Base-by-base conservation (phyloP, 805 yeast species). In the Myxozyma mucilagina region DNA sequence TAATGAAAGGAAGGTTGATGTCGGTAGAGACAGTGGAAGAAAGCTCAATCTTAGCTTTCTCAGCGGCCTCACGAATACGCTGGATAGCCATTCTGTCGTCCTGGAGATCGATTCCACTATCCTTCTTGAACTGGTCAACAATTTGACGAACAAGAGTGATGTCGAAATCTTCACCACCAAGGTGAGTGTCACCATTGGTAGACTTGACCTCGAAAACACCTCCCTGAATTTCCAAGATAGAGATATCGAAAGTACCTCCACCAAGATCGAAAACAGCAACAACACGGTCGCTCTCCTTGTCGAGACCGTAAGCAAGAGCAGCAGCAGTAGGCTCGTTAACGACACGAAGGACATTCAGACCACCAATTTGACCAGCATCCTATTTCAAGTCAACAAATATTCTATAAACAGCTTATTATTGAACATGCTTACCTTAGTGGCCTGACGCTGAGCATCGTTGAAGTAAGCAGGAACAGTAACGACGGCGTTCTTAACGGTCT, bases 221-320 rank as follows among this genome's bases (percentile, higher is more conserved):
- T 75, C 91, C 90, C 80, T 92, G 97, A 72, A 91, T 92, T 82
- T 92, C 97, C 75, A 91, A 84, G 76, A 91, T 89, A 71, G 97
- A 91, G 79, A 91, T 87, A 87, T 91, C 97, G 76, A 91, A 91
- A 73, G 97, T 91, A 86, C 97, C 97, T 78, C 97, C 97, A 86
- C 97, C 97, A 74, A 91, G 84, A 80, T 91, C 97, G 81, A 92
- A 91, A 68, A 91, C 97, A 65, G 97, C 97, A 71, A 91, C 96
- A 65, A 88, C 87, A 79, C 86, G 87, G 70, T 83, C 86, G 51
- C 53, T 52, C 74, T 81, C 84, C 81, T 87, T 88, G 80, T 90
- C 97, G 73, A 90, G 82, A 80, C 97, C 97, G 78, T 90, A 90
- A 67, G 97, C 97, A 73, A 90, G 81, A 66, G 97, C 97, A 67